Base-by-base conservation (phyloP, 164 flowering plant species). In the Piper betle region DNA sequence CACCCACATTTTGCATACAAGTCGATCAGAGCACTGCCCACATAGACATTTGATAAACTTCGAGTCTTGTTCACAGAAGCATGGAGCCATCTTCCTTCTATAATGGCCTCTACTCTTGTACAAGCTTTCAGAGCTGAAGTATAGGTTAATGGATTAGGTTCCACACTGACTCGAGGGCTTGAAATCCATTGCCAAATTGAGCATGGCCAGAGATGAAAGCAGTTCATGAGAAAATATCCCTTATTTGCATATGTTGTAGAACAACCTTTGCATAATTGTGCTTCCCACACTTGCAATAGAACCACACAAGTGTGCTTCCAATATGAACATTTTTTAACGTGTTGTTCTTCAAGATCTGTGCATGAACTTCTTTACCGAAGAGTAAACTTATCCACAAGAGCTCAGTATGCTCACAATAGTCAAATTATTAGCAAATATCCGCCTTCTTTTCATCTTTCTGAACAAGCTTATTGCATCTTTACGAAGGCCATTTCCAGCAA, bases 1-100 rank as follows among this genome's bases (percentile, higher is more conserved):
- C 59, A 74, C n/a, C 98, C 96, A 61, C 96, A 88, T 69, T 81
- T 91, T 3, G 87, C 76, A 70, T 91, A 91, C 98, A 91, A 88
- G 66, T 73, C 70, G 55, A 91, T 80, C 52, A 91, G 72, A 42
- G 98, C 84, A 60, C 89, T 84, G 7, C 91, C 84, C 43, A 91
- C 98, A 71, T 75, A 81, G 17, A 87, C 86, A 74, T 88, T 84
- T 13, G 82, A 77, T 55, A 77, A 65, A 33, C 78, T 69, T 60
- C 69, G 65, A 13, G 74, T 74, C 70, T 88, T 91, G 65, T 78
- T 88, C 33, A 82, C 74, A 41, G 77, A 76, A 37, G 86, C 82
- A 68, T 88, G 98, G 12, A 88, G 76, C 67, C 69, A 67, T 71
- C 75, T 84, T 57, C 97, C 97, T 56, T 74, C 82, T 65, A 57